Evolutionary conservation across 1,139 yeast genomes (phyloP), one percentile per base, ranked within the genome.

Genomic region (Magnusiomyces suaveolens): DNA sequence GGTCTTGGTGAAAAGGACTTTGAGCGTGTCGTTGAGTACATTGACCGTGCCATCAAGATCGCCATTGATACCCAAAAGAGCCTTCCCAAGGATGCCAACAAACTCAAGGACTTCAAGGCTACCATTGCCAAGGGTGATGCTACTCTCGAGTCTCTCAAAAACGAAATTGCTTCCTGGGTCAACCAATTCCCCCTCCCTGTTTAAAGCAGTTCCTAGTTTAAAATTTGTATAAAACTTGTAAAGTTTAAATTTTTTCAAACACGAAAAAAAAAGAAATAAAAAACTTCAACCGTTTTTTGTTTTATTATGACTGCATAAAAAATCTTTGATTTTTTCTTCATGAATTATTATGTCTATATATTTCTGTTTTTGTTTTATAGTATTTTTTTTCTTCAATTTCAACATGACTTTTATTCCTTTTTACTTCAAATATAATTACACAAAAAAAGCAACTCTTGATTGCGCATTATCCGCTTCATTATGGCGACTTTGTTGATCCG

Each of bases 51-150:
- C 33, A 94, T 87, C 58, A 79, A 81, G 65, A 82, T 82, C 69
- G 90, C 96, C 58, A 81, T 81, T 71, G 78, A 80, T 61, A 78
- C 84, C 62, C 97, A 92, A 76, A 73, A 74, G 64, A 67, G 75
- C 26, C 80, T 90, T 67, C 97, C 97, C 66, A 82, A 81, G 74
- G 95, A 94, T 55, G 75, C 74, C 58, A 90, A 90, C 80, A 88
- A 83, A 76, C 83, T 92, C 72, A 89, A 89, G 77, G 97, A 92
- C 72, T 92, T 88, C 80, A 92, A 90, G 79, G 83, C 84, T 62
- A 82, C 81, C 69, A 81, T 88, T 59, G 79, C 81, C 64, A 77
- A 79, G 62, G 87, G 87, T 58, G 87, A 82, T 63, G 83, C 81
- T 69, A 75, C 78, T 46, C 76, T 90, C 66, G 74, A 76, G 57